Evolutionary conservation across 768 basidiomycete species (phyloP), one percentile per base, ranked within the genome.

Genomic region (Lactifluus rugatus): DNA sequence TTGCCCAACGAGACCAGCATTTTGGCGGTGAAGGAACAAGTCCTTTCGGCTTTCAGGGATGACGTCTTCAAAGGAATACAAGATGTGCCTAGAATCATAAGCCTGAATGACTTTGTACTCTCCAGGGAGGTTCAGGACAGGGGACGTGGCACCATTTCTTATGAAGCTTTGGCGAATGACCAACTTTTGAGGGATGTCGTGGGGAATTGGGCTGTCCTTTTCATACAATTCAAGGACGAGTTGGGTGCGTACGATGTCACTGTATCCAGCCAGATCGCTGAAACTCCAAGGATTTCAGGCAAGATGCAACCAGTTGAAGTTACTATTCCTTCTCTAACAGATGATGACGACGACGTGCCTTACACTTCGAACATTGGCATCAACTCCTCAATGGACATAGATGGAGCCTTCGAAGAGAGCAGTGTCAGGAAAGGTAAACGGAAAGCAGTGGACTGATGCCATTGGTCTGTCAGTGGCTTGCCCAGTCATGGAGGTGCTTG

Each of bases 191-290:
- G 81, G 44, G 76, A 75, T 52, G 71, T 75, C 3, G 70, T 87
- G 51, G 66, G 68, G 2, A 82, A 81, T 53, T 91, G 87, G 84
- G 88, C 89, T 41, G 71, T 70, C 14, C 60, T 90, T 19, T 89
- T 81, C 64, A 66, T 91, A 34, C 84, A 82, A 66, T 89, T 89
- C 63, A 79, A 75, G 62, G 78, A 85, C 66, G 69, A 74, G 36
- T 73, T 77, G 48, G 83, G 88, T 89, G 70, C 75, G 81, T 75
- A 36, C 13, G 31, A 42, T 41, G 3, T 39, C 37, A 36, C 39
- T 16, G 37, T n/a, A 16, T 48, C 54, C 17, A 7, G 32, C 42
- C 44, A 26, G 44, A 21, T 58, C 9, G 16, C 47, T 23, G 23
- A 39, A 55, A 28, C 19, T 26, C 44, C 10, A 44, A 36, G 17